Evolutionary conservation across 148 eudicot species (phyloP), one percentile per base, ranked within the genome.

Genomic region (Pharnaceum exiguum): DNA sequence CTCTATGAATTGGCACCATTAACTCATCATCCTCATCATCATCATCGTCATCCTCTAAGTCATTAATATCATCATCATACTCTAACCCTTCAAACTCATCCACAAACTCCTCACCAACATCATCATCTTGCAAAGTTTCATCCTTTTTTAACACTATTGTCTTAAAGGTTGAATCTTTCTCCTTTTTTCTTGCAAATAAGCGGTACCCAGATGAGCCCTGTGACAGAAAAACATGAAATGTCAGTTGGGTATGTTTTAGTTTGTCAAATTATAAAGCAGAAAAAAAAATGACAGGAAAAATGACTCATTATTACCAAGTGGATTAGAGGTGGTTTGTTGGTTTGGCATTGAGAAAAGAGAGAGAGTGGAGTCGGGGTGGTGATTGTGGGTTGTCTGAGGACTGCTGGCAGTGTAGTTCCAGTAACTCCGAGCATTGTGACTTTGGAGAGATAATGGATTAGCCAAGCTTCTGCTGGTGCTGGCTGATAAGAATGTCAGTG

Each of bases 11-110:
- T 12, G 94, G 88, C 44, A 88, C 36, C 51, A 73, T 27, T 51
- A 51, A 62, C 26, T 82, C 87, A 12, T 77, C 87, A 4, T 71
- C 82, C n/a, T 70, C 79, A 13, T 68, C 78, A 3, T 30, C 81
- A 0, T 68, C 75, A 0, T 23, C 72, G 0, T 68, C 73, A 4
- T 65, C 76, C 12, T 60, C 69, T 3, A 61, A 74, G 1, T 60
- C 74, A 38, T 66, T 71, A 6, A 47, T 46, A 10, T 71, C 79
- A 2, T 77, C 82, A 46, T 75, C 82, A 12, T 64, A 40, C 33
- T 57, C 74, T 9, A 19, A 59, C 11, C 59, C 71, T 29, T 60
- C 68, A 46, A 24, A 36, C 2, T 59, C 75, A 46, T 43, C 55
- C 32, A 30, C 57, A 9, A 51, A 63, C 6, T 57, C 63, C 27